phyloP scores from a whole-genome alignment of 805 yeast genomes.

The Torulaspora maleeae region DNA sequence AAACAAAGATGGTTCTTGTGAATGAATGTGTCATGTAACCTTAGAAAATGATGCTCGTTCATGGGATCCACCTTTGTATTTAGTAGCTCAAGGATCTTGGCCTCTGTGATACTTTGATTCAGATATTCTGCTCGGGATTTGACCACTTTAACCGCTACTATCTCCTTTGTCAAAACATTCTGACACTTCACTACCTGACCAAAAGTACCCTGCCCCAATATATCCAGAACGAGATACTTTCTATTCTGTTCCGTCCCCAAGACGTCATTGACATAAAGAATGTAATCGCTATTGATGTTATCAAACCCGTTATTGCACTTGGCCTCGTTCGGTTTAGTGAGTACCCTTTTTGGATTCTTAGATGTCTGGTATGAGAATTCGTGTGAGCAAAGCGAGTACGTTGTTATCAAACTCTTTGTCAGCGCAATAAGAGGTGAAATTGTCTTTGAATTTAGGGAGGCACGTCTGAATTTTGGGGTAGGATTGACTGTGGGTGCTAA shows the following conservation, averaged over 20 bases:
- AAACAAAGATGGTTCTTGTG: slow-evolving; percentile 90
- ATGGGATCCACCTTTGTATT: slow-evolving; percentile 65
- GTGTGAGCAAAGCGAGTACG: slow-evolving; percentile 83
- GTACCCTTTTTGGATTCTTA: slow-evolving; percentile 84
- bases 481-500: slow-evolving; percentile 55
- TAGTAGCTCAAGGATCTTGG: slow-evolving; percentile 74
- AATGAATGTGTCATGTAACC: slow-evolving; percentile 80
- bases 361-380: slow-evolving; percentile 75
- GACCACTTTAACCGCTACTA: slow-evolving; percentile 91
- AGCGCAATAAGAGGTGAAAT: slow-evolving; percentile 79
- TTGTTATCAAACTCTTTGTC: slow-evolving; percentile 69
- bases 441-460: slow-evolving; percentile 56
- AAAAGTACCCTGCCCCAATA: slow-evolving; percentile 94
- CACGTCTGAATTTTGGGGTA: slow-evolving; percentile 68
- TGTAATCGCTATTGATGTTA: slow-evolving; percentile 85
- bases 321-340: slow-evolving; percentile 90
- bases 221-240: slow-evolving; percentile 82
- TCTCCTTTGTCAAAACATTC: slow-evolving; percentile 67
- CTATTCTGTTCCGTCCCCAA: slow-evolving; percentile 67
- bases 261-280: slow-evolving; percentile 89
- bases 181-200: slow-evolving; percentile 96
- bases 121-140: slow-evolving; percentile 87
- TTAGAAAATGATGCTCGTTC: slow-evolving; percentile 69
- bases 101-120: slow-evolving; percentile 90
- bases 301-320: slow-evolving; percentile 77